Evolutionary conservation across 1,139 yeast species (phyloP), one percentile per base, ranked within the genome.

Genomic region (Diutina pseudorugosa): DNA sequence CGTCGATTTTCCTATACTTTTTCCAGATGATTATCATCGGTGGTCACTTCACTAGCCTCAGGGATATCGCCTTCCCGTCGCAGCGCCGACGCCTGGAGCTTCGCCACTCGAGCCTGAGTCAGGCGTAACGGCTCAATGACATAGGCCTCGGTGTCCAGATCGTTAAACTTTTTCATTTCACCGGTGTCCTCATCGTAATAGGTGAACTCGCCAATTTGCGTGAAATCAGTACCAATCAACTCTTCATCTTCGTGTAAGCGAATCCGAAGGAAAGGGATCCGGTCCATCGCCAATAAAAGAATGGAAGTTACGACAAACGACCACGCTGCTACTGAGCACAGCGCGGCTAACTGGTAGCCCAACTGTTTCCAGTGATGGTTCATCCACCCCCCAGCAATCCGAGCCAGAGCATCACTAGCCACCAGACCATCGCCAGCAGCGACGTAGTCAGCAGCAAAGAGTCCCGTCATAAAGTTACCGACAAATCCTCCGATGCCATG

Each of bases 401-500:
- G 36, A 8, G 36, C 40, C 16, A 18, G 18, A 20, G 49, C 14
- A 11, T 45, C 40, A n/a, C 65, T 74, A 12, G 61, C 53, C n/a
- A 65, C 44, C 51, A 84, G 81, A 53, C 82, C 88, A 58, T 74
- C 88, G 55, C 88, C 70, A 45, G 88, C 90, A 51, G 95, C 85
- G 60, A 91, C 81, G 69, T 91, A 90, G 71, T 90, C 94, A 53
- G 96, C 95, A 41, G 97, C 96, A 65, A 91, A 91, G 58, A 91
- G 74, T 62, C 96, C 97, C 45, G 98, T 91, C 70, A 88, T 68
- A 30, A 85, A 72, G 41, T 89, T 82, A 52, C 98, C 98, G 58
- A 80, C 74, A 62, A 85, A 80, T 53, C 97, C 98, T 65, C 98
- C 98, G 58, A 91, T 82, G 60, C 96, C 97, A 68, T 91, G 98